phyloP scores from a whole-genome alignment of 2,329 filamentous ascomycete genomes.

The Fusarium coffeatum region DNA sequence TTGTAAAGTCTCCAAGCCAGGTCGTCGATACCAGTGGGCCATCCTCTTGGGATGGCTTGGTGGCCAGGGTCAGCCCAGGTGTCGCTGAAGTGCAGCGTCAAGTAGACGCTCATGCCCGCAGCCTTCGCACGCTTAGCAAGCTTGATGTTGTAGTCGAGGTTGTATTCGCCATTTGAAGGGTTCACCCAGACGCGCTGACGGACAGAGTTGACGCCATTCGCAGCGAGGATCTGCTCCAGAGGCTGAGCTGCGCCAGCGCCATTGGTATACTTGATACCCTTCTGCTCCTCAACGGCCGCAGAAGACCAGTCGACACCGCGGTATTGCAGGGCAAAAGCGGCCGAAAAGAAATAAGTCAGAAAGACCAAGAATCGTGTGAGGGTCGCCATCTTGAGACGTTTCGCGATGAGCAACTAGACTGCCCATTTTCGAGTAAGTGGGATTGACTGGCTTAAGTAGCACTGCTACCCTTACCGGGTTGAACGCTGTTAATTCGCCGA shows the following conservation, averaged over 20 bases:
- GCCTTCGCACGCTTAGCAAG: constrained; percentile 74
- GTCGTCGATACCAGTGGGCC: constrained; percentile 69
- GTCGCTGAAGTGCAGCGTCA: constrained; percentile 75
- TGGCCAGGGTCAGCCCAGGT: constrained; percentile 77
- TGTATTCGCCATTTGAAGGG: constrained; percentile 71
- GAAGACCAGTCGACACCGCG: constrained; percentile 79
- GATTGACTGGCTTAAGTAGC: constrained; percentile 10
- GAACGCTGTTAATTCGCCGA: not conserved
- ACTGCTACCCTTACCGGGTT: not conserved
- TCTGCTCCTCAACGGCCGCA: constrained; percentile 69
- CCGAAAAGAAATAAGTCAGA: constrained; percentile 28
- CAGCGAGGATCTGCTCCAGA: constrained; percentile 71
- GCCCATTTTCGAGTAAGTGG: not conserved
- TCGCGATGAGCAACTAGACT: not conserved
- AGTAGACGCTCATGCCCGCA: constrained; percentile 69
- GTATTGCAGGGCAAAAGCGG: constrained; percentile 64
- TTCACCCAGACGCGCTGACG: constrained; percentile 80
- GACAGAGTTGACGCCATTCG: constrained; percentile 74
- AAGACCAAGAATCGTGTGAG: constrained; percentile 19
- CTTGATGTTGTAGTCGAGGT: constrained; percentile 75
- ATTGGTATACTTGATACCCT: constrained; percentile 71
- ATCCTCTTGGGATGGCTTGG: constrained; percentile 72
- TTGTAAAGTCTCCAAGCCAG: constrained; percentile 73
- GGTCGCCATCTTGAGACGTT: constrained; percentile 24
- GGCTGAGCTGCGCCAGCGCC: constrained; percentile 61